Evolutionary conservation across 1,139 yeast species (phyloP).

Genomic region (Scheffersomyces lignicola): DNA sequence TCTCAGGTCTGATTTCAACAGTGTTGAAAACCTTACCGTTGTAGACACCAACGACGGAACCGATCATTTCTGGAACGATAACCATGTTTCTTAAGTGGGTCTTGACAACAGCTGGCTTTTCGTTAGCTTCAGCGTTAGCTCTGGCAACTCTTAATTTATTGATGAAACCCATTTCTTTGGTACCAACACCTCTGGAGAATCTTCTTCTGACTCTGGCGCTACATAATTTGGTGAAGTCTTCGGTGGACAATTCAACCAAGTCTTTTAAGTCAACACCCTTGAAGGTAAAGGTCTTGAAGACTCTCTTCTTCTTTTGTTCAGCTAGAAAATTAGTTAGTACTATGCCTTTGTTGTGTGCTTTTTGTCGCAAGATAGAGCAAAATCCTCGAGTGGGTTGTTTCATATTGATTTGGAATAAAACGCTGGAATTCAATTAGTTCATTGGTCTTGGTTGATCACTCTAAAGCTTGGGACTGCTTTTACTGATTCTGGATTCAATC

Average conservation of each 20-base stretch:
- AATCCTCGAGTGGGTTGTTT: no score
- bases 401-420: no score
- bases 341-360: not conserved
- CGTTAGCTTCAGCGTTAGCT: conserved; percentile 88
- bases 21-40: conserved; percentile 99
- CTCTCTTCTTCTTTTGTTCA: conserved; percentile 77
- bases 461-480: no score
- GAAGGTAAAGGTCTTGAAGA: conserved; percentile 96
- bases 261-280: conserved; percentile 98
- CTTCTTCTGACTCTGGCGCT: conserved; percentile 99
- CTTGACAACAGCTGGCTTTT: conserved; percentile 98
- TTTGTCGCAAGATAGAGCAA: no score
- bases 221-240: conserved; percentile 95
- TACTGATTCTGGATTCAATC: no score
- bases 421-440: no score
- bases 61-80: conserved; percentile 99
- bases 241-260: conserved; percentile 91
- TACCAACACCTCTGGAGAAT: conserved; percentile 95
- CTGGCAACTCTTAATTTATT: conserved; percentile 98
- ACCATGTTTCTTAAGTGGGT: conserved; percentile 99
- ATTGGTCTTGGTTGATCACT: no score
- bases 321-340: conserved; percentile 41
- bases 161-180: conserved; percentile 95
- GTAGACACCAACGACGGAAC: conserved; percentile 98
- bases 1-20: conserved; percentile 98